Evolutionary conservation across 345 rosid genomes (phyloP).

Genomic region (Eucalyptus cloeziana): DNA sequence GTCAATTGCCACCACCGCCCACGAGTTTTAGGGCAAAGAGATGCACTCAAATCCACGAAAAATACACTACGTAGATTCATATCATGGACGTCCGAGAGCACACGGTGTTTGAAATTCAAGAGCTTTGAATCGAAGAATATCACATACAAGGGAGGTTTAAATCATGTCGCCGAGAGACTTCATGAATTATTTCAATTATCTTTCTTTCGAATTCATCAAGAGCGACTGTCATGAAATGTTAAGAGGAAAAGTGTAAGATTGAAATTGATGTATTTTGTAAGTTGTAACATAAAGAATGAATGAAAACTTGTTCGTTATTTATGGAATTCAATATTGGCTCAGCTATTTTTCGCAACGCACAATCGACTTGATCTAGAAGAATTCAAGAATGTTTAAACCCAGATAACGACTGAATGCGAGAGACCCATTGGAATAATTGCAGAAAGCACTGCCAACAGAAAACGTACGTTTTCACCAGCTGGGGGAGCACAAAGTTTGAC

Average conservation of each 20-base stretch:
- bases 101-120: background rate
- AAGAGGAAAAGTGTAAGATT: background rate
- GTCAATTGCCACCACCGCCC: background rate
- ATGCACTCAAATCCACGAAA: background rate
- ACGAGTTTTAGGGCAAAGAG: background rate
- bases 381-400: background rate
- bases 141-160: background rate
- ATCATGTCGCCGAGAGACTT: background rate
- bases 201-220: background rate
- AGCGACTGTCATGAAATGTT: rapidly evolving
- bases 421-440: background rate
- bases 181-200: rapidly evolving
- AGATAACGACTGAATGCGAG: background rate
- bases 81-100: background rate
- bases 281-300: background rate
- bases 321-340: background rate
- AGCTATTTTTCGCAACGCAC: background rate
- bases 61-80: background rate
- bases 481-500: background rate
- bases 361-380: background rate
- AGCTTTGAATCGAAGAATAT: background rate
- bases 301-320: background rate
- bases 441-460: background rate
- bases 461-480: background rate
- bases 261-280: background rate